A percentile compares a stretch with the other conserved stretches of the same genome.
Conservation (phyloP, 352 stramenopile genomes). For the Globisporangium alternatum region DNA sequence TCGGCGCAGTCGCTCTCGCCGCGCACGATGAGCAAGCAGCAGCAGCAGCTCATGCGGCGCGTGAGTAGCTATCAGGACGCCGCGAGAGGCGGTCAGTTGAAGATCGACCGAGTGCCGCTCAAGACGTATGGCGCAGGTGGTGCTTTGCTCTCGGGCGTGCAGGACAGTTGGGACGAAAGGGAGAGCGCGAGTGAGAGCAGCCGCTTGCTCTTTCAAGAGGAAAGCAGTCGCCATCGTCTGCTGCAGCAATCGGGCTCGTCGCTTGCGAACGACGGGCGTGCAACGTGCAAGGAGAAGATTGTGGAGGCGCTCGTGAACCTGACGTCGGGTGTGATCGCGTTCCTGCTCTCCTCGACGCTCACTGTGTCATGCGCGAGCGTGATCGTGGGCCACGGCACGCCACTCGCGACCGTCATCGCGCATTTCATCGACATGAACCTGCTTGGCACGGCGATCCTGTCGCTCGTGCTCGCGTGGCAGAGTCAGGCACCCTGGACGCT, state of each 20-base stretch:
- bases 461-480: slow-evolving; percentile 70
- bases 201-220: slow-evolving; percentile 16
- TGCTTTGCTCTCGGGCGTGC: background rate
- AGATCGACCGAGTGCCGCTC: background rate
- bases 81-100: slow-evolving; percentile 6
- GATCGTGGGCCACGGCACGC: slow-evolving; percentile 63
- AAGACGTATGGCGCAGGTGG: slow-evolving; percentile 10
- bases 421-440: slow-evolving; percentile 87
- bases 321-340: slow-evolving; percentile 75
- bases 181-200: slow-evolving; percentile 16
- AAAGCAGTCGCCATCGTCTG: slow-evolving; percentile 18
- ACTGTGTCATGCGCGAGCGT: slow-evolving; percentile 80
- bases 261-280: background rate
- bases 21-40: slow-evolving; percentile 18
- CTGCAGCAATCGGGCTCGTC: slow-evolving; percentile 8
- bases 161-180: slow-evolving; percentile 16
- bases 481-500: slow-evolving; percentile 74
- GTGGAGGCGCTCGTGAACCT: slow-evolving; percentile 50
- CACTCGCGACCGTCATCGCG: slow-evolving; percentile 55
- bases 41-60: slow-evolving; percentile 45
- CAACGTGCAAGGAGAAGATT: slow-evolving; percentile 16
- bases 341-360: slow-evolving; percentile 73
- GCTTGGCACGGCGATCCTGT: slow-evolving; percentile 64
- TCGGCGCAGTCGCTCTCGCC: slow-evolving; percentile 50
- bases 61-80: slow-evolving; percentile 58